phyloP scores from a whole-genome alignment of 2,329 filamentous ascomycete species.

The Colletotrichum liriopes region DNA sequence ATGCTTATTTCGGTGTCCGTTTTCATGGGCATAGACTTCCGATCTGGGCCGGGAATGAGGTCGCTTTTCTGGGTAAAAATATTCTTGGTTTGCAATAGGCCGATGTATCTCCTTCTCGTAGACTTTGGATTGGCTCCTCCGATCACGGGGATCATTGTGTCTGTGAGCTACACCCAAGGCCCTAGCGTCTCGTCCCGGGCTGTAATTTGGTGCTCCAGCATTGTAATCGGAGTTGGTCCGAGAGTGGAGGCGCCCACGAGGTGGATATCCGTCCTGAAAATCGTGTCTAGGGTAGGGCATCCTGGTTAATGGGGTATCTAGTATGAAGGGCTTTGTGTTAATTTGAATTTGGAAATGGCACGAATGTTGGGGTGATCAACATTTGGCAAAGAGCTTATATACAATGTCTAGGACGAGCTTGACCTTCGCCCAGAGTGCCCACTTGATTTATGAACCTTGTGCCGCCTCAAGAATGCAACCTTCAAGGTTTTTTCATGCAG shows the following conservation, averaged over 20 bases:
- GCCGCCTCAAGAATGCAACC: background rate
- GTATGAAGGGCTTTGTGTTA: background rate
- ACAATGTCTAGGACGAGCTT: background rate
- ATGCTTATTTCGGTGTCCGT: background rate
- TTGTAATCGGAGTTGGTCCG: conserved; percentile 9
- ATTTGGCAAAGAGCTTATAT: background rate
- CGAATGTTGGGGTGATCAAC: background rate
- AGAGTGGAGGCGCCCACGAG: conserved; percentile 3
- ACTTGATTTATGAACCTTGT: background rate
- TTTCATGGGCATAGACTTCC: background rate
- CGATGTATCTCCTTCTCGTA: conserved; percentile 3
- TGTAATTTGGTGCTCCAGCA: background rate
- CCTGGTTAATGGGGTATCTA: background rate
- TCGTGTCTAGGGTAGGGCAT: conserved; percentile 20
- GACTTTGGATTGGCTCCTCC: conserved; percentile 5
- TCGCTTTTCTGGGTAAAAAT: conserved; percentile 17
- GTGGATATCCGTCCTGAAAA: background rate
- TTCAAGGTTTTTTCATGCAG: background rate
- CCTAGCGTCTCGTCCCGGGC: background rate
- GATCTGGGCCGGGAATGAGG: conserved; percentile 10
- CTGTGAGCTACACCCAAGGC: background rate
- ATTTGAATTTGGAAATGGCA: background rate
- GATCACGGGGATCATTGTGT: background rate
- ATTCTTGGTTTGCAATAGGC: background rate
- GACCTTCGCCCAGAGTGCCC: too few relatives aligned